Conservation (phyloP, 2,329 filamentous ascomycete genomes). For the Trichoderma afroharzianum region DNA sequence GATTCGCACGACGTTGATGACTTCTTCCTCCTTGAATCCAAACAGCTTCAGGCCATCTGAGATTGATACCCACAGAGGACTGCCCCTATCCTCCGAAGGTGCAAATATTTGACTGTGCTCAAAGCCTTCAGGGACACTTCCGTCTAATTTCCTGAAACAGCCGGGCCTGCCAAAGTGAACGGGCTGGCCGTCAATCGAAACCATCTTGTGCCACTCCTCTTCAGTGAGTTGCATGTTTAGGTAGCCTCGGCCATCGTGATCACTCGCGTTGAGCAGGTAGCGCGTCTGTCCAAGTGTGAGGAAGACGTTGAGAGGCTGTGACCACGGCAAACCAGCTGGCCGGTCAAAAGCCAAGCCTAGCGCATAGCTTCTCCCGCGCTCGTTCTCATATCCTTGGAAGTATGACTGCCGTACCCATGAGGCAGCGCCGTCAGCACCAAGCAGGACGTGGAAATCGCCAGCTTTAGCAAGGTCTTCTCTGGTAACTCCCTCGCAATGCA, state of each 20-base stretch:
- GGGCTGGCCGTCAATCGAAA: constrained; percentile 29
- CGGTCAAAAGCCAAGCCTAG: constrained; percentile 35
- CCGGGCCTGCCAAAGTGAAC: constrained; percentile 33
- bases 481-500: constrained; percentile 32
- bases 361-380: constrained; percentile 33
- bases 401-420: constrained; percentile 35
- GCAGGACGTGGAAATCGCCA: constrained; percentile 35
- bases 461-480: constrained; percentile 29
- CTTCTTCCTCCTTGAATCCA: constrained; percentile 34
- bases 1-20: constrained; percentile 36
- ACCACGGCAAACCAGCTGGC: constrained; percentile 32
- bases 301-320: constrained; percentile 36
- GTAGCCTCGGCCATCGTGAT: constrained; percentile 33
- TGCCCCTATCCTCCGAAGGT: constrained; percentile 30
- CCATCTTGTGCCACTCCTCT: constrained; percentile 35
- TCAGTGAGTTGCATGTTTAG: constrained; percentile 37
- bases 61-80: constrained; percentile 32
- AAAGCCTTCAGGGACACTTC: constrained; percentile 30
- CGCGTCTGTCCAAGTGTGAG: constrained; percentile 36
- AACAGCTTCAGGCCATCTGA: constrained; percentile 36
- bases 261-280: constrained; percentile 36
- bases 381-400: constrained; percentile 34
- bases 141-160: constrained; percentile 29
- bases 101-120: constrained; percentile 30
- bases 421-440: constrained; percentile 35